These are phyloP conservation scores for Gossypium trilobum DNA, from an alignment of 441 rosid genomes.

Conservation along the genomic window DNA sequence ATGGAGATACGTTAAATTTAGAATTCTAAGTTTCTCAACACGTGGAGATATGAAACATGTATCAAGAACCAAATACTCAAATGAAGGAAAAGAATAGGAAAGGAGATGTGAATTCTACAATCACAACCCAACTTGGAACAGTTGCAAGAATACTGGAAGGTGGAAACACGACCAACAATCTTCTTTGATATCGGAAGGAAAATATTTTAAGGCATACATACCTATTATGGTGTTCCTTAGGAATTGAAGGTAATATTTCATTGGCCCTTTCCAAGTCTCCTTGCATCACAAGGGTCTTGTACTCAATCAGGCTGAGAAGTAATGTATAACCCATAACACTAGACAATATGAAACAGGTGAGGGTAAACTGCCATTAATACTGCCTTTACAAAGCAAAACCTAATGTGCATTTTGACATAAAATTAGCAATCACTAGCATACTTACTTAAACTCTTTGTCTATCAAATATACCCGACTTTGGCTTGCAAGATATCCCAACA, in stretches of 20 bases:
- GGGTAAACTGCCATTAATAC: neutral
- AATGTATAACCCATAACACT: constrained; percentile 93
- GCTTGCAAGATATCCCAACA: constrained; percentile 86
- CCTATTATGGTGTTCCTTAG: constrained; percentile 92
- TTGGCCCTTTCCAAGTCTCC: constrained; percentile 90
- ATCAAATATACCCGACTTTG: constrained; percentile 93
- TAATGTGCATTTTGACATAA: neutral
- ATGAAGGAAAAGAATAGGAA: neutral
- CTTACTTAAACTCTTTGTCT: constrained; percentile 98
- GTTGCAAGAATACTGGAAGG: neutral
- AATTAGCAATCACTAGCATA: constrained; percentile 17
- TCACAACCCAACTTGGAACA: neutral
- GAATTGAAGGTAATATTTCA: constrained; percentile 82
- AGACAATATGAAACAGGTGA: neutral
- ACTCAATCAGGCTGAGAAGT: constrained; percentile 95
- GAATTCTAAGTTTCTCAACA: neutral
- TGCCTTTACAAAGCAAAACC: neutral
- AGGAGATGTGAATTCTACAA: neutral
- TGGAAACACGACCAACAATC: neutral
- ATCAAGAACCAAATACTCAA: constrained; percentile 3
- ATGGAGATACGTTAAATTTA: neutral
- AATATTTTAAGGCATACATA: constrained; percentile 15
- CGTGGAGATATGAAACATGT: neutral
- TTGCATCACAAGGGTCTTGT: constrained; percentile 98
- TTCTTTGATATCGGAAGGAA: neutral